Conservation (phyloP, 208 protist genomes). For the Entamoeba nuttalli region DNA sequence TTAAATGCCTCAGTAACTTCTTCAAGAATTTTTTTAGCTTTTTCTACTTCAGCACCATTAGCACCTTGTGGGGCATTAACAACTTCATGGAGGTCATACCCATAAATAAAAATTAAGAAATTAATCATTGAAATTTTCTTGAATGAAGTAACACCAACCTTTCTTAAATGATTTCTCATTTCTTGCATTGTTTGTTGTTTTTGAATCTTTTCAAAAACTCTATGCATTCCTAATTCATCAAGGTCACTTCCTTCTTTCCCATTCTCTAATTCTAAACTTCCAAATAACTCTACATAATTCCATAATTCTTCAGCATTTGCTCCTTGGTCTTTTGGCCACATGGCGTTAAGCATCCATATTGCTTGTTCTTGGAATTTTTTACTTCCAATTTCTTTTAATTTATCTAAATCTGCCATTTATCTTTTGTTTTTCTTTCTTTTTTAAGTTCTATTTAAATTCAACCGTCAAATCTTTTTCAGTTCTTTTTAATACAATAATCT, state of each 20-base stretch:
- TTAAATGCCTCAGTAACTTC: not conserved
- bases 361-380: not conserved
- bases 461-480: no score
- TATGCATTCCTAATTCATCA: not conserved
- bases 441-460: no score
- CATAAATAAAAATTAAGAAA: not conserved
- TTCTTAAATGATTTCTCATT: not conserved
- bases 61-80: not conserved
- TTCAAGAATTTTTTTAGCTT: not conserved
- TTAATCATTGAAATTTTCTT: not conserved
- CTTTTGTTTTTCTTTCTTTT: no score
- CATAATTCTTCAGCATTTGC: not conserved
- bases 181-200: not conserved
- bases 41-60: not conserved
- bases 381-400: not conserved
- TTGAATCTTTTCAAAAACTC: not conserved
- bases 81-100: not conserved
- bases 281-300: not conserved
- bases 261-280: not conserved
- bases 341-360: not conserved
- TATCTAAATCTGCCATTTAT: not conserved
- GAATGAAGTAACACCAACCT: not conserved
- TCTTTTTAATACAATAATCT: no score
- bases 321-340: not conserved
- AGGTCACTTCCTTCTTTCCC: not conserved